phyloP scores from a whole-genome alignment of 345 rosid genomes.

The Syzygium grande region DNA sequence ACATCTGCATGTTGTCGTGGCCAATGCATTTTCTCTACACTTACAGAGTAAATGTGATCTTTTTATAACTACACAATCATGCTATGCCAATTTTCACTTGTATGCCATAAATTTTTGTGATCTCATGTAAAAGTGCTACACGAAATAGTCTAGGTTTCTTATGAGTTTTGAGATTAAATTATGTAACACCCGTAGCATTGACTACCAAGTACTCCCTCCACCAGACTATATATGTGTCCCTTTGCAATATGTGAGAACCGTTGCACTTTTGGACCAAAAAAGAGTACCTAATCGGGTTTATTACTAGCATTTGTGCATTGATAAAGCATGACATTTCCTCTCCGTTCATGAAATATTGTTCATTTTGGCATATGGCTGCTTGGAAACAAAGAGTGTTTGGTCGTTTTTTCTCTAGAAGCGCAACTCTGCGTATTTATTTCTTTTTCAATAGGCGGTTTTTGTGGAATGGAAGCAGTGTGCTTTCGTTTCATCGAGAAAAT shows the following conservation, averaged over 20 bases:
- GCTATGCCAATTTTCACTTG: neutral
- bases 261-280: neutral
- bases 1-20: neutral
- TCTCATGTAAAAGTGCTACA: neutral
- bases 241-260: neutral
- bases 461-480: neutral
- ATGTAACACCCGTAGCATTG: neutral
- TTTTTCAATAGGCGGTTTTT: too few relatives aligned
- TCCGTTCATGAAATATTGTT: neutral
- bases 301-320: neutral
- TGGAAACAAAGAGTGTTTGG: too few relatives aligned
- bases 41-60: neutral
- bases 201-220: neutral
- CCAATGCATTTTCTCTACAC: neutral
- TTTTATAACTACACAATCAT: neutral
- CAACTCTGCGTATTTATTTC: neutral
- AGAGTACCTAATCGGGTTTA: too few relatives aligned
- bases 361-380: neutral
- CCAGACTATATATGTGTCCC: neutral
- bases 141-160: neutral
- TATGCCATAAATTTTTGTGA: neutral
- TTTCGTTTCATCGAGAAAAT: too few relatives aligned
- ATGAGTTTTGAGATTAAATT: rapidly evolving
- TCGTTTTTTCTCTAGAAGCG: too few relatives aligned
- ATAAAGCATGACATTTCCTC: neutral